Evolutionary conservation across 176 grass and related monocot genomes (phyloP).

Genomic region (Oropetium thomaeum): DNA sequence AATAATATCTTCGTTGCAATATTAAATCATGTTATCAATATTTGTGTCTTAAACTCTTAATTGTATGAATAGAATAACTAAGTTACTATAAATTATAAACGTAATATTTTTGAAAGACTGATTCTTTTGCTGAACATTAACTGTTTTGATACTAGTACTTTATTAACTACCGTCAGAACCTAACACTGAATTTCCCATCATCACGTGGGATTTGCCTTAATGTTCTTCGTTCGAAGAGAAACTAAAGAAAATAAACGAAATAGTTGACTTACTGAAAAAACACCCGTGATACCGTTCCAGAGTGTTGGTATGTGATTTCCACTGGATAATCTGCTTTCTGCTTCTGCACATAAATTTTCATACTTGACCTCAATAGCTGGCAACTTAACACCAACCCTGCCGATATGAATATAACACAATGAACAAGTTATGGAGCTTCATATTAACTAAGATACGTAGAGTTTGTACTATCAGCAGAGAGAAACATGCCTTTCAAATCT

Average conservation of each 20-base stretch:
- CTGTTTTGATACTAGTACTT: not conserved
- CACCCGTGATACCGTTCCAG: constrained; percentile 22
- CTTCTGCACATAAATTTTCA: constrained; percentile 11
- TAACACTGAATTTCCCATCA: not conserved
- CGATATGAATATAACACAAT: not conserved
- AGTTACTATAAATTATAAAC: too few species aligned
- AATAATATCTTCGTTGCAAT: not conserved
- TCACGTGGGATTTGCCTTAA: not conserved
- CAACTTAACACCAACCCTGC: constrained; percentile 14
- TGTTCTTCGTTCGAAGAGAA: not conserved
- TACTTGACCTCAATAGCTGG: constrained; percentile 16
- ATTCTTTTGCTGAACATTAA: not conserved
- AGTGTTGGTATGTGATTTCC: constrained; percentile 11
- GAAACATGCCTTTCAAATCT: constrained; percentile 26
- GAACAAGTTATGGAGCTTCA: not conserved
- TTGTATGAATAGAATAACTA: too few species aligned
- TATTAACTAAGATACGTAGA: not conserved
- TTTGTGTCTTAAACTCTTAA: too few species aligned
- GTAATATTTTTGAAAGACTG: not conserved
- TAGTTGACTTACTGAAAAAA: constrained; percentile 10
- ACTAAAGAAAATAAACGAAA: not conserved
- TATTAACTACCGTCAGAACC: not conserved
- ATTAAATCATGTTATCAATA: not conserved
- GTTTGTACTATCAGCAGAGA: not conserved
- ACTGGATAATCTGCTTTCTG: not conserved